Evolutionary conservation across 208 protist genomes (phyloP).

Genomic region (Leptomonas seymouri): DNA sequence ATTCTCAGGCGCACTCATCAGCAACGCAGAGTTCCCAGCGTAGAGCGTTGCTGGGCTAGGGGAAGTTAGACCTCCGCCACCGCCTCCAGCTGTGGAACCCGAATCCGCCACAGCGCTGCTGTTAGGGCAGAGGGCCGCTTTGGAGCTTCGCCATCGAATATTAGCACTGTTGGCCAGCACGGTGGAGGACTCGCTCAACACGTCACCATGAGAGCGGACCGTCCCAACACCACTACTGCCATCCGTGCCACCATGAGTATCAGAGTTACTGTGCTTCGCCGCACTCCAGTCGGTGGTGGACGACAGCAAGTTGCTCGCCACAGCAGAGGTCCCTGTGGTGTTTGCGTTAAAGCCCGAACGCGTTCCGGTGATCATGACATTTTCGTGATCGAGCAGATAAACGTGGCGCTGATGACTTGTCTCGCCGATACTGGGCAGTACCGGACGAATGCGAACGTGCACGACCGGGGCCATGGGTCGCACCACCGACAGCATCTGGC

Average conservation of each 20-base stretch:
- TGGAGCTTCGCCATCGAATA: neutral
- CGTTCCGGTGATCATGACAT: constrained; percentile 58
- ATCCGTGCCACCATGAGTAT: neutral
- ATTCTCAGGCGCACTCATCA: constrained; percentile 6
- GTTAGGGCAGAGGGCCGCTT: neutral
- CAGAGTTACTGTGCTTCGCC: neutral
- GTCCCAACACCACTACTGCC: neutral
- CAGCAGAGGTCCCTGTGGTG: neutral
- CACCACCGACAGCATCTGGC: constrained; percentile 21
- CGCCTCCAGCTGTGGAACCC: neutral
- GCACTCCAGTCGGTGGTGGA: neutral
- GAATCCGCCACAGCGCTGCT: neutral
- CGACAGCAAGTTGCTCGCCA: neutral
- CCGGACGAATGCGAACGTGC: constrained; percentile 80
- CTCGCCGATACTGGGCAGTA: constrained; percentile 71
- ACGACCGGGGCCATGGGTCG: constrained; percentile 59
- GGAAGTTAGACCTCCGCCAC: neutral
- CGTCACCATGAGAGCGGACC: neutral
- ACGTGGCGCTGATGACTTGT: constrained; percentile 53
- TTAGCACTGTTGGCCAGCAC: constrained; percentile 12
- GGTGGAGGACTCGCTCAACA: constrained; percentile 4
- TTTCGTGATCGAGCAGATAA: constrained; percentile 83
- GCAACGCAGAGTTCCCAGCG: constrained; percentile 2
- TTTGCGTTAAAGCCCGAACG: neutral
- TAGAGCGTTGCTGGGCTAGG: constrained; percentile 8